Evolutionary conservation across 148 eudicot species (phyloP), one percentile per base, ranked within the genome.

Genomic region (Nepenthes gracilis): DNA sequence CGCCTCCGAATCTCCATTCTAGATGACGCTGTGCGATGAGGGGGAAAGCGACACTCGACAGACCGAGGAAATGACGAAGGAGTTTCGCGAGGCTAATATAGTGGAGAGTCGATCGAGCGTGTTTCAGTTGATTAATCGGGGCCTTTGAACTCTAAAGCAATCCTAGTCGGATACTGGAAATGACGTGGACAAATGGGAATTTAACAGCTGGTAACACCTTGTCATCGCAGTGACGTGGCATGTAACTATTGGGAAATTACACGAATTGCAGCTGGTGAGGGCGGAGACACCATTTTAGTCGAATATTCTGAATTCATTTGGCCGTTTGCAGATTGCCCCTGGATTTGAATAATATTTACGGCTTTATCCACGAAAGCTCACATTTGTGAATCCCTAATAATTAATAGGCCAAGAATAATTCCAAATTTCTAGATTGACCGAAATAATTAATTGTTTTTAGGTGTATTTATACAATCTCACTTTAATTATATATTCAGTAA

Each of bases 181-280:
- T 75, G 66, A 70, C 48, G 72, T 72, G 80, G 76, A 67, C 80
- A 6, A 75, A 68, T 77, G 0, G 12, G 1, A 49, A 1, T 0
- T 0, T 32, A 59, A 38, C 84, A 77, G 51, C 71, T 80, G 9
- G 65, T 58, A 55, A 53, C 6, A 8, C 7, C 2, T 45, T 74
- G 86, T 83, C 87, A 83, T 9, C 15, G 47, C 2, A 15, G 10
- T 61, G 68, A 83, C 71, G 84, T 80, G 84, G 70, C 54, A 9
- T 33, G 4, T 10, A 48, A 2, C 61, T 34, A 83, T 74, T 83
- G 84, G 84, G 47, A 4, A 12, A 8, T 63, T 59, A 12, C 58
- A 61, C 70, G 55, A 70, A 35, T 33, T 15, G 63, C 48, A 4
- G 38, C 4, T 34, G 40, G 23, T 23, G 23, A 23, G 23, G 23